Evolutionary conservation across 2,329 filamentous ascomycete genomes (phyloP), one percentile per base, ranked within the genome.

Genomic region (Whalleya microplaca): DNA sequence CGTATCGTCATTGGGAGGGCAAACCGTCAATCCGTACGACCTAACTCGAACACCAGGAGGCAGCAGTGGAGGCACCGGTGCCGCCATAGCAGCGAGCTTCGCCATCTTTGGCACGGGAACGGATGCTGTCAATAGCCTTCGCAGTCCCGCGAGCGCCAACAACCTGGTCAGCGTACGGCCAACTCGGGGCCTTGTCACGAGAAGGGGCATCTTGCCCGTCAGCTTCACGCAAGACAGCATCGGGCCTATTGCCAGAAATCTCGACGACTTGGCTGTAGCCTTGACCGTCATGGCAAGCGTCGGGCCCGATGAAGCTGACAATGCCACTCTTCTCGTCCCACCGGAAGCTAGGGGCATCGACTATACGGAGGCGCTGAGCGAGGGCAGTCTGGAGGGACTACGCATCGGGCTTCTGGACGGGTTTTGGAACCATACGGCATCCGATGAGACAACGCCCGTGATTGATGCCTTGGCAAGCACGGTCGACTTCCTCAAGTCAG

Each of bases 1-100:
- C 1, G 84, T 86, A 1, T 88, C 84, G 0, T 87, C 83, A 0
- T 67, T 86, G 0, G 85, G 84, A 12, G 86, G 86, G 0, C 86
- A 89, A 69, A 87, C 85, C 0, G 68, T 83, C 58, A 89, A 89
- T 67, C 85, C 86, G 5, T 87, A 87, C 59, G 84, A 86, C 66
- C 69, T 72, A 2, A 78, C 78, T 0, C 76, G 84, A n/a, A 89
- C 86, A 0, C 85, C 86, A 0, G 86, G 86, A 2, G 86, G 86
- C 1, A 85, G 81, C 44, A 86, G 83, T 27, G 85, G 85, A 10
- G 86, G 86, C 0, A 85, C 83, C 0, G 85, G 83, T 0, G 84
- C 84, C 0, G 84, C 83, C 0, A 74, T 89, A 23, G 84, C 72
- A 3, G 66, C 73, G 12, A 83, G 79, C 20, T 79, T 88, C 53